Evolutionary conservation across 768 basidiomycete genomes (phyloP).

Genomic region (Boletus insuetus): DNA sequence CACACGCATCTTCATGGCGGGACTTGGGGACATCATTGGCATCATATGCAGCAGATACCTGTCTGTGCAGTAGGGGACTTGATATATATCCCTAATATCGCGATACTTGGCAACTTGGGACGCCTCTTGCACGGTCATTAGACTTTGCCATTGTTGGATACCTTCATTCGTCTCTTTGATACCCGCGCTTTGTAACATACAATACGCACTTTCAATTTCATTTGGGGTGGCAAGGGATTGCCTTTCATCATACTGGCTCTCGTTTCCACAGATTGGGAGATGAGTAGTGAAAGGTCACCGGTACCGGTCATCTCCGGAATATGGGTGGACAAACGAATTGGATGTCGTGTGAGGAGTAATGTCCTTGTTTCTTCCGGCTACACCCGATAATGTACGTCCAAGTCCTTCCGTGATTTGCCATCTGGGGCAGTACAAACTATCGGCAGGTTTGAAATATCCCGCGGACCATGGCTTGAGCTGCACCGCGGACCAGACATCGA

Average conservation of each 20-base stretch:
- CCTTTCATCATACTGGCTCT: not conserved
- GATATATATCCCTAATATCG: conserved; percentile 24
- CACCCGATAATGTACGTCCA: too few species aligned
- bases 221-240: conserved; percentile 21
- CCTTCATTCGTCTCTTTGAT: conserved; percentile 12
- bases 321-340: too few species aligned
- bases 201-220: conserved; percentile 4
- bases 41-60: conserved; percentile 3
- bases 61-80: conserved; percentile 1
- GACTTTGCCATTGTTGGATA: conserved; percentile 3
- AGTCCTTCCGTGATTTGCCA: too few species aligned
- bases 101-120: conserved; percentile 8
- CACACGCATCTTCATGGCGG: conserved; percentile 19
- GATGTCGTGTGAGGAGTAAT: too few species aligned
- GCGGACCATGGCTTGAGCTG: too few species aligned
- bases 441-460: too few species aligned
- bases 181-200: conserved; percentile 13
- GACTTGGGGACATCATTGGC: conserved; percentile 5
- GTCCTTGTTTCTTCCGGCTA: too few species aligned
- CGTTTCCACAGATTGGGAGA: not conserved
- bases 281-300: too few species aligned
- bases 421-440: too few species aligned
- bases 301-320: too few species aligned
- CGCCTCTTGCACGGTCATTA: not conserved
- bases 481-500: too few species aligned